phyloP scores from a whole-genome alignment of 2,329 filamentous ascomycete species.

The Trichoderma atroviride region DNA sequence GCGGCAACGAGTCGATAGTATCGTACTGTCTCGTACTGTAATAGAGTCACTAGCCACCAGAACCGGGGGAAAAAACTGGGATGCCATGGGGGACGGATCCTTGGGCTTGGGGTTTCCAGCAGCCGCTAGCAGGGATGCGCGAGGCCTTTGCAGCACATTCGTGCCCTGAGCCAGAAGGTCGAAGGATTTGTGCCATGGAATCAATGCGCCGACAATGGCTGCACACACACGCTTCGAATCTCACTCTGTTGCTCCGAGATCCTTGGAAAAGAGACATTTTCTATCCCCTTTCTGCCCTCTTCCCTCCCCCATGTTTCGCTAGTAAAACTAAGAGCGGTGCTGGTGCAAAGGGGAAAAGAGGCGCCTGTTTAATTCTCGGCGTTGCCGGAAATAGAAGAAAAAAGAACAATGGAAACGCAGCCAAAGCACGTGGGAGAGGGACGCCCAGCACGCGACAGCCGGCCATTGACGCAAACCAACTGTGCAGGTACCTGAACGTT shows the following conservation, averaged over 20 bases:
- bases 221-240: background rate
- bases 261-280: background rate
- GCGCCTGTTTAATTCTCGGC: conserved; percentile 4
- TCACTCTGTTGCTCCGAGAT: background rate
- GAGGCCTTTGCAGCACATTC: background rate
- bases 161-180: background rate
- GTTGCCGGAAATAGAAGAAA: conserved; percentile 8
- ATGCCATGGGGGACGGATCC: background rate
- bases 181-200: background rate
- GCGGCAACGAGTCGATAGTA: background rate
- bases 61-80: background rate
- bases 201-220: background rate
- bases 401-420: background rate
- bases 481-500: background rate
- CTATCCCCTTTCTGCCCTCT: background rate
- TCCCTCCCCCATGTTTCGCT: background rate
- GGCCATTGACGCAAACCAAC: background rate
- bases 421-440: conserved; percentile 8
- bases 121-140: conserved; percentile 18
- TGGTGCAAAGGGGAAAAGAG: background rate
- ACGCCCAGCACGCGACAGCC: conserved; percentile 13
- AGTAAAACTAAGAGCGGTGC: background rate
- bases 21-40: background rate
- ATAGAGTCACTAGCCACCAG: background rate
- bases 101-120: background rate